A percentile compares a stretch with the other conserved stretches of the same genome.
phyloP scores from a whole-genome alignment of 148 eudicot species.

The Rhododendron simsii region DNA sequence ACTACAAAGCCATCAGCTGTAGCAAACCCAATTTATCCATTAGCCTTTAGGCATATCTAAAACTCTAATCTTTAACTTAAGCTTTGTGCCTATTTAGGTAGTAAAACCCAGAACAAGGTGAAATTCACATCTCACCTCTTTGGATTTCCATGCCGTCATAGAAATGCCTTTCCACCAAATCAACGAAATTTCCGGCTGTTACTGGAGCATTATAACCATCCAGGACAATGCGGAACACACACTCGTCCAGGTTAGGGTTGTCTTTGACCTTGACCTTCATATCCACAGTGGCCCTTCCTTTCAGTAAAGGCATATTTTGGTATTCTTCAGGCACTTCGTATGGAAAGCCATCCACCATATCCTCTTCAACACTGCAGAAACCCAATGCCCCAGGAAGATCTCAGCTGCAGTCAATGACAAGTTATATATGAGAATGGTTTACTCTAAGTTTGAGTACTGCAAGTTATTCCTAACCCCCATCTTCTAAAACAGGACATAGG shows the following conservation, averaged over 20 bases:
- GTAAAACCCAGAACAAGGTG: background rate
- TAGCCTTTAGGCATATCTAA: background rate
- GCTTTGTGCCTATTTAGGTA: background rate
- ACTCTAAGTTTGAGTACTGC: constrained; percentile 29
- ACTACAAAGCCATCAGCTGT: constrained; percentile 99
- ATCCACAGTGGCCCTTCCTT: constrained; percentile 96
- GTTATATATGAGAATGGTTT: constrained; percentile 74
- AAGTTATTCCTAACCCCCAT: constrained; percentile 29
- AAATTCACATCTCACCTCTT: constrained; percentile 49
- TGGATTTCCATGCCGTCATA: constrained; percentile 99
- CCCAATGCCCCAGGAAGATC: constrained; percentile 99
- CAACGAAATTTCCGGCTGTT: constrained; percentile 92
- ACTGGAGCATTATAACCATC: constrained; percentile 99
- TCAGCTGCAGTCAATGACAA: constrained; percentile 99
- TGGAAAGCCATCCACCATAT: constrained; percentile 97
- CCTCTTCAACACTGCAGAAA: constrained; percentile 99
- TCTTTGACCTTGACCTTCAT: constrained; percentile 99
- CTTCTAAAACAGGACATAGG: background rate
- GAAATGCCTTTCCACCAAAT: constrained; percentile 88
- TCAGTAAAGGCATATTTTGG: constrained; percentile 74
- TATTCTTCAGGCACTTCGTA: constrained; percentile 97
- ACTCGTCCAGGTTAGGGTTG: constrained; percentile 82
- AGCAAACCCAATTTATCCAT: constrained; percentile 5
- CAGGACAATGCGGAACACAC: constrained; percentile 80
- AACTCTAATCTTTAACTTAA: background rate